Evolutionary conservation across 2,329 filamentous ascomycete genomes (phyloP).

Genomic region (Chaetomiaceae sp.): DNA sequence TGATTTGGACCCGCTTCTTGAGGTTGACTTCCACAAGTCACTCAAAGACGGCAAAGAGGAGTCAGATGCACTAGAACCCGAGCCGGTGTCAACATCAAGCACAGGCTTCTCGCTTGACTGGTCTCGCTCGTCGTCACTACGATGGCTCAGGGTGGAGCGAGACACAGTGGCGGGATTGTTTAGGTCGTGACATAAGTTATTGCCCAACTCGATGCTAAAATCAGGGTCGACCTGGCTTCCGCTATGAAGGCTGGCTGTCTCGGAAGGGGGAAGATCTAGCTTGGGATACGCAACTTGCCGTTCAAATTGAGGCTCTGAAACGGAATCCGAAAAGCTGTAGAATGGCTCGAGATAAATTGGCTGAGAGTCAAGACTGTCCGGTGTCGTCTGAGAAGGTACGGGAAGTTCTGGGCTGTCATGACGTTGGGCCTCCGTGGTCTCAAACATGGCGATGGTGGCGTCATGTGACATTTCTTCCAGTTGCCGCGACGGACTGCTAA

Average conservation of each 20-base stretch:
- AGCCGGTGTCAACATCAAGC: neutral
- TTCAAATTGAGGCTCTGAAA: conserved; percentile 17
- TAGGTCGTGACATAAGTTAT: conserved; percentile 27
- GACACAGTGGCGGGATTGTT: conserved; percentile 9
- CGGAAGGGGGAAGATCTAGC: conserved; percentile 33
- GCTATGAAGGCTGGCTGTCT: conserved; percentile 41
- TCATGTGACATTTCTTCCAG: conserved; percentile 27
- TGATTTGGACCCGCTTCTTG: conserved; percentile 29
- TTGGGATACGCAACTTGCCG: conserved; percentile 30
- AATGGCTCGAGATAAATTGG: conserved; percentile 24
- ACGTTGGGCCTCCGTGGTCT: conserved; percentile 1
- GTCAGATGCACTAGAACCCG: conserved; percentile 14
- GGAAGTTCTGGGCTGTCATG: neutral
- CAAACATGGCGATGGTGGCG: neutral
- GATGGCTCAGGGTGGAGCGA: neutral
- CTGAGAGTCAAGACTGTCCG: conserved; percentile 22
- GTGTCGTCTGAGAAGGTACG: conserved; percentile 8
- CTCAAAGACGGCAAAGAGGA: conserved; percentile 33
- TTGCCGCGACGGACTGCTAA: conserved; percentile 33
- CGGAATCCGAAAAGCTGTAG: conserved; percentile 24
- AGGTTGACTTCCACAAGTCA: conserved; percentile 39
- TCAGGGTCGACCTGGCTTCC: conserved; percentile 48
- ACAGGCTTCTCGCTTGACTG: neutral
- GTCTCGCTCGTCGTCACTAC: neutral
- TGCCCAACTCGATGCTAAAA: conserved; percentile 35